Evolutionary conservation across 352 stramenopile genomes (phyloP), one percentile per base, ranked within the genome.

Genomic region (Hyaloperonospora brassicae): DNA sequence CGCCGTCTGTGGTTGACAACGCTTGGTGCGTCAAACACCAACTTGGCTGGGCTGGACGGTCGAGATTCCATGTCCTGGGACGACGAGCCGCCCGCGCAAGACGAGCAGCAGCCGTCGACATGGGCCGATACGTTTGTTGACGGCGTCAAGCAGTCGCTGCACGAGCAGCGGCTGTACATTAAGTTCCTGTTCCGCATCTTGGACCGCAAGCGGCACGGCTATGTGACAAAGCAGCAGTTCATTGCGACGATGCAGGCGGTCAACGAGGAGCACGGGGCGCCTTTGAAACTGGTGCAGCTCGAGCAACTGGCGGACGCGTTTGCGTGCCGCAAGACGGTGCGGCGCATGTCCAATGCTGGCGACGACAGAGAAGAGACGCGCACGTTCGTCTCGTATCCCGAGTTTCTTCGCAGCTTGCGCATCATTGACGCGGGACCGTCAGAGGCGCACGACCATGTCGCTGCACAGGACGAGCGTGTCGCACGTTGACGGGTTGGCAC

Each of bases 101-200:
- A 50, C 10, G 62, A 68, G 8, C 43, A 51, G 13, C 59, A 76
- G 59, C 66, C 59, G 39, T 58, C 80, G 41, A 66, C 76, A 17
- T 90, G 77, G 77, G 72, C 73, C 3, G 73, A 90, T 31, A 72
- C 72, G 8, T 70, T 90, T n/a, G 66, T 86, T 0, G 77, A 86
- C 39, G 79, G 66, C 21, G 74, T 81, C 34, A 90, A 87, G 64
- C 78, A 84, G 38, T 76, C 76, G 12, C 61, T 91, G 30, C 79
- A 87, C 42, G 80, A 91, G 52, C 80, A 91, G 57, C 77, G 78
- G 1, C 50, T 91, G 50, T 87, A 91, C 53, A 73, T 91, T 30
- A 91, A 91, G 57, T 76, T 88, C 25, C 52, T 91, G 10, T 91
- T 91, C 60, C 78, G 80, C 9, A 83, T 83, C 54, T 57, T 91